A percentile compares a stretch with the other conserved stretches of the same genome.
Evolutionary conservation across 2,329 filamentous ascomycete species (phyloP).

Genomic region (Cladorrhinum sp.): DNA sequence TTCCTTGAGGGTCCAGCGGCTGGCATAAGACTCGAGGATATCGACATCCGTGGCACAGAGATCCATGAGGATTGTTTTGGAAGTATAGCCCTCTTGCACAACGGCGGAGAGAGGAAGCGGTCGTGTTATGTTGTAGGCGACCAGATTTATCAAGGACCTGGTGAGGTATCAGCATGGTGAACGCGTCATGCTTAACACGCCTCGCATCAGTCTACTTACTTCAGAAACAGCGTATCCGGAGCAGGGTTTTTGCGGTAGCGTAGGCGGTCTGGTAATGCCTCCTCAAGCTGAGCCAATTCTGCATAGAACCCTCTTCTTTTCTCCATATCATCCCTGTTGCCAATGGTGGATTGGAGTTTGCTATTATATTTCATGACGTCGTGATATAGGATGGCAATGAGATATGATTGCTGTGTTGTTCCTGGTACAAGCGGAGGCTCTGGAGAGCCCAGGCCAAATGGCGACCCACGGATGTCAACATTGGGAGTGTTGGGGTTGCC

Average conservation of each 20-base stretch:
- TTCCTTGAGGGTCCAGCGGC: conserved; percentile 4
- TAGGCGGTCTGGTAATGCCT: not conserved
- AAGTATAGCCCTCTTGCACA: not conserved
- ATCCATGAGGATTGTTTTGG: conserved; percentile 1
- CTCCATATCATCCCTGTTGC: conserved; percentile 2
- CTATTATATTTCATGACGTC: conserved; percentile 12
- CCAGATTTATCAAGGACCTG: conserved; percentile 4
- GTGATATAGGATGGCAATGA: conserved; percentile 4
- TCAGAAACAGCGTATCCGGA: conserved; percentile 7
- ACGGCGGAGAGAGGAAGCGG: conserved; percentile 3
- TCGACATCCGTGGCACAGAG: conserved; percentile 7
- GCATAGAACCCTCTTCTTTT: conserved; percentile 4
- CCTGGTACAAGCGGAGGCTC: conserved; percentile 5
- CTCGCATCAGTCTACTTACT: too few species aligned
- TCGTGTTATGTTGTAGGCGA: conserved; percentile 14
- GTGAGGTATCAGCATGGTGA: not conserved
- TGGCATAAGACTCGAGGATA: conserved; percentile 1
- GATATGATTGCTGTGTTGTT: not conserved
- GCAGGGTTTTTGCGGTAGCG: conserved; percentile 1
- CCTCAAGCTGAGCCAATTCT: conserved; percentile 1
- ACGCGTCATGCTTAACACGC: too few species aligned
- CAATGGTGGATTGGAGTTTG: not conserved
- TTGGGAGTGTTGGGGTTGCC: not conserved
- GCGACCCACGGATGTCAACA: not conserved
- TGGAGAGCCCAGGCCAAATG: not conserved